Base-by-base conservation (phyloP, 2,329 filamentous ascomycete species). In the Phyllosticta ampelicida region DNA sequence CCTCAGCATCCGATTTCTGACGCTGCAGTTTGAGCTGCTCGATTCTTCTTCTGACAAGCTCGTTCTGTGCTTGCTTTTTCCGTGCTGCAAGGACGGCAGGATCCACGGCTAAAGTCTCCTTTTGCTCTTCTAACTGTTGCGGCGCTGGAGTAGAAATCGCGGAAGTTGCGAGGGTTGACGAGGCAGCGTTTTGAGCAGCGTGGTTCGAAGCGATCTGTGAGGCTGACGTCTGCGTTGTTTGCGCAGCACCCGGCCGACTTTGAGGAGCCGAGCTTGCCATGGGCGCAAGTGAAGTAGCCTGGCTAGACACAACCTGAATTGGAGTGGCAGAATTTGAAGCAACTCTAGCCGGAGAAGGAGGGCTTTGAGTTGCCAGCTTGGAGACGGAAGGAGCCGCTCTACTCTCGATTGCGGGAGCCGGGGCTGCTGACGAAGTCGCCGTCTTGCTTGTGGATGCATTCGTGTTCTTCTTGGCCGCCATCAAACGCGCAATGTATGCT, bases 31-130 rank as follows among this genome's bases (percentile, higher is more conserved):
- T 56, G 48, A 71, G 61, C n/a, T 86, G 86, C 60, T 90, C 88
- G 67, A 95, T 85, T 63, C 89, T 90, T 67, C 89, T 82, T 62
- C 89, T 84, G 52, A 91, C 78, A 29, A 90, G 74, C 60, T 89
- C 88, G 61, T 88, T 95, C 63, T 90, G 81, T 18, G 82, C 82
- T 66, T 86, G 82, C 29, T 76, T 75, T 63, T 75, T 81, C 65
- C 73, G 71, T 49, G 74, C 75, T 5, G 69, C 67, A 26, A 58
- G 48, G n/a, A 48, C 52, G n/a, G 51, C 56, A n/a, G 56, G 56
- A 20, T 58, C 56, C 50, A 52, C 21, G 9, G 21, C 8, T 3
- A 36, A n/a, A 9, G 21, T 1, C 9, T 26, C 19, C 13, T 48
- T 48, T 30, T 53, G 51, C 16, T 53, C 28, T 44, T 19, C n/a